These are phyloP conservation scores for Eucalyptus polyanthemos DNA, from an alignment of 345 rosid genomes.

Conservation along the genomic window DNA sequence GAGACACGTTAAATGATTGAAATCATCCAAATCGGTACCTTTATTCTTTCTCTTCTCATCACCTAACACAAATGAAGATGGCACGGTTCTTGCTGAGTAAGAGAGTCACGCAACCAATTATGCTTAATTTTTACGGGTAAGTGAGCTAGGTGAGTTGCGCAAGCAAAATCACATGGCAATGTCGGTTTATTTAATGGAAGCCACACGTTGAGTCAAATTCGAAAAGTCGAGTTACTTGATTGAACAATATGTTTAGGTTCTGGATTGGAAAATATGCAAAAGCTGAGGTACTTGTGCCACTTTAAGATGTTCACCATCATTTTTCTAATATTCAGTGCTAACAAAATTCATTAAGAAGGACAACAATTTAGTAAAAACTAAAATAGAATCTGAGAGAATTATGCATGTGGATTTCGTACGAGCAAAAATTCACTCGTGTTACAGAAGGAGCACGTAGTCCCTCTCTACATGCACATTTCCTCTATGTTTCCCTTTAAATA, in stretches of 20 bases:
- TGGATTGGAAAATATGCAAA: not conserved
- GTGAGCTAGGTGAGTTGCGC: too few species aligned
- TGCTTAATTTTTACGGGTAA: too few species aligned
- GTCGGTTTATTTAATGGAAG: too few species aligned
- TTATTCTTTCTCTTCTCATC: too few species aligned
- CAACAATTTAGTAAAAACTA: not conserved
- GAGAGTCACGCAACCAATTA: too few species aligned
- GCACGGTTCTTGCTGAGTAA: too few species aligned
- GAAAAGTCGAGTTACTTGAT: not conserved
- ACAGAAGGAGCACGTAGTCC: not conserved
- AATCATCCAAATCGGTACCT: too few species aligned
- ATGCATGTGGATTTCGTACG: not conserved
- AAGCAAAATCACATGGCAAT: too few species aligned
- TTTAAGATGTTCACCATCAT: not conserved
- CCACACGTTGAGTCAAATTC: too few species aligned
- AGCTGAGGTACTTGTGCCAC: not conserved
- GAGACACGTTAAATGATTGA: not conserved
- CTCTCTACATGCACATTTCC: not conserved
- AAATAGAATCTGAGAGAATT: not conserved
- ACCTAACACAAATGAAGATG: too few species aligned
- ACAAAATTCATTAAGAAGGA: not conserved
- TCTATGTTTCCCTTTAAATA: not conserved
- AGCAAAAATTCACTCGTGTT: not conserved
- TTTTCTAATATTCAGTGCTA: not conserved
- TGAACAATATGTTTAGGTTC: not conserved